A percentile compares a stretch with the other conserved stretches of the same genome.
Conservation (phyloP, 805 yeast genomes). For the Jamesozyma rosinii region DNA sequence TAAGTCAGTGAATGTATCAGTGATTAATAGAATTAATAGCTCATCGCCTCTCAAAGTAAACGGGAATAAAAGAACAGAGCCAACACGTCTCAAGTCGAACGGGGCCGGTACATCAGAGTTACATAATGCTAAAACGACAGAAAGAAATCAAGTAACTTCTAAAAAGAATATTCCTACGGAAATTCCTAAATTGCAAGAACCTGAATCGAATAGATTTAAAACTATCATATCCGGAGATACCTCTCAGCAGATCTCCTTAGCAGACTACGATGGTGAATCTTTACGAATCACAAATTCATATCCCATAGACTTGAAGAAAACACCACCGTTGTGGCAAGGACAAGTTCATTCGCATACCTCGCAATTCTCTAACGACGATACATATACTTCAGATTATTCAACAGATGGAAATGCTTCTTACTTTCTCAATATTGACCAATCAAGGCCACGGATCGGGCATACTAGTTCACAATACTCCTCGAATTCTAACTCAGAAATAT, state of each 20-base stretch:
- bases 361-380: slow-evolving; percentile 37
- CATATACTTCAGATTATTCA: slow-evolving; percentile 45
- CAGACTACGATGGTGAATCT: slow-evolving; percentile 21
- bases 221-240: slow-evolving; percentile 22
- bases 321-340: slow-evolving; percentile 14
- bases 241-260: slow-evolving; percentile 27
- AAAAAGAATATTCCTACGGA: neutral
- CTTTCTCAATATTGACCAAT: slow-evolving; percentile 2
- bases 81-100: neutral
- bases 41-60: neutral
- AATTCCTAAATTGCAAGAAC: slow-evolving; percentile 3
- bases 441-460: slow-evolving; percentile 1
- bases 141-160: neutral
- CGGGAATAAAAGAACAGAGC: neutral
- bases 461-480: slow-evolving; percentile 13
- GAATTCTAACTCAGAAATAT: slow-evolving; percentile 10
- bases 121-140: neutral
- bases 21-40: neutral
- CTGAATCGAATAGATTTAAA: slow-evolving; percentile 19
- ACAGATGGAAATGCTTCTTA: slow-evolving; percentile 27
- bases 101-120: neutral
- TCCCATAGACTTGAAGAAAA: slow-evolving; percentile 11
- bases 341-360: slow-evolving; percentile 48
- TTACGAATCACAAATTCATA: slow-evolving; percentile 4
- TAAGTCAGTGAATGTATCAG: neutral